Percentiles rank a stretch among this genome's conserved stretches.
Evolutionary conservation across 805 yeast genomes (phyloP).

Genomic region (Cyberlindnera americana): DNA sequence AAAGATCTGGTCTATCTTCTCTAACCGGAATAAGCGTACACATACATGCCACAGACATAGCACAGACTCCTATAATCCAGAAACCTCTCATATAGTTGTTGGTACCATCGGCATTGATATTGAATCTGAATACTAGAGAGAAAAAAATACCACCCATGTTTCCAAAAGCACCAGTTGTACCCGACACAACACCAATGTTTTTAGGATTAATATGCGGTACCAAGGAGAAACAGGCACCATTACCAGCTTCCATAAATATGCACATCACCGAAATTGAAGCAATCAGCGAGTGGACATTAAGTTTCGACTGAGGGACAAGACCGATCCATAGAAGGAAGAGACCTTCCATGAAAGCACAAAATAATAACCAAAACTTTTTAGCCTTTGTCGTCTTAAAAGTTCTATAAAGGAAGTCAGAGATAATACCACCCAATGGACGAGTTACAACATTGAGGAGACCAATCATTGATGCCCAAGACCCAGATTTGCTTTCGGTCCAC

Average conservation of each 20-base stretch:
- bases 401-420: conserved; percentile 30
- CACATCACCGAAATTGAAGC: conserved; percentile 31
- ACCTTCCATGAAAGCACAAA: conserved; percentile 31
- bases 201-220: conserved; percentile 35
- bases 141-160: conserved; percentile 36
- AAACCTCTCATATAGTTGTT: conserved; percentile 29
- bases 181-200: conserved; percentile 36
- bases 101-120: conserved; percentile 22
- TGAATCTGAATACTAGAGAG: conserved; percentile 34
- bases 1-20: conserved; percentile 2
- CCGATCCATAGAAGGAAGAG: conserved; percentile 36
- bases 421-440: conserved; percentile 30
- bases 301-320: conserved; percentile 19
- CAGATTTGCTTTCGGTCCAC: conserved; percentile 27
- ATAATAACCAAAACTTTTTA: conserved; percentile 33
- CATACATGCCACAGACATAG: conserved; percentile 24
- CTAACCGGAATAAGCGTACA: conserved; percentile 14
- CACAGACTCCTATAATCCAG: conserved; percentile 34
- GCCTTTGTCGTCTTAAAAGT: conserved; percentile 29
- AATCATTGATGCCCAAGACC: conserved; percentile 33
- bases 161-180: conserved; percentile 35
- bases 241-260: conserved; percentile 36
- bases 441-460: conserved; percentile 31
- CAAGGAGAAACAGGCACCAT: conserved; percentile 35
- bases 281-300: conserved; percentile 30